These are phyloP conservation scores for Perkinsus marinus DNA, from an alignment of 169 alveolate genomes.

Conservation along the genomic window DNA sequence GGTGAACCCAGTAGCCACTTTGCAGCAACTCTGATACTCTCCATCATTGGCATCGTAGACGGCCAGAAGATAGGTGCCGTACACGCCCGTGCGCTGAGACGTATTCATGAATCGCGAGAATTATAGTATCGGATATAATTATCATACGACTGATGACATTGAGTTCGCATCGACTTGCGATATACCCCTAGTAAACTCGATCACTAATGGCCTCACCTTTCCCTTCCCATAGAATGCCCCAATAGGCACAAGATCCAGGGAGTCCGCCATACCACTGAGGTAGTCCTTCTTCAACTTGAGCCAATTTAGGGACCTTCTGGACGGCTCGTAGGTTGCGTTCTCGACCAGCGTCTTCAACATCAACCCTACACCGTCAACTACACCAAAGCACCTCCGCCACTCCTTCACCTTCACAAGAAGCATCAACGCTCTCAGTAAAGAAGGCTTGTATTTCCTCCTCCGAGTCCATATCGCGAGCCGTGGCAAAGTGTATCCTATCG, in stretches of 20 bases:
- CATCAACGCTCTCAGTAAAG: conserved; percentile 54
- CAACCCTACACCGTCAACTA: conserved; percentile 88
- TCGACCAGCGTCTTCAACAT: conserved; percentile 90
- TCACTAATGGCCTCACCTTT: no score
- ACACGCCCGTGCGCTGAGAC: conserved; percentile 79
- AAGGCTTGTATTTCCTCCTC: conserved; percentile 58
- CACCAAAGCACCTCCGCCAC: conserved; percentile 38
- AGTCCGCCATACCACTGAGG: conserved; percentile 81
- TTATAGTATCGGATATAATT: no score
- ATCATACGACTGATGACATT: no score
- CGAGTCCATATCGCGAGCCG: conserved; percentile 46
- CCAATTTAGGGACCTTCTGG: conserved; percentile 95
- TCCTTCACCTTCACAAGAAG: conserved; percentile 49
- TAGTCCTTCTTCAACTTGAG: conserved; percentile 95
- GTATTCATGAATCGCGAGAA: no score
- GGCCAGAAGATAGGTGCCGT: conserved; percentile 90
- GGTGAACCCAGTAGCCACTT: conserved; percentile 92
- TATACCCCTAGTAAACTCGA: no score
- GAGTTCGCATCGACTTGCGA: no score
- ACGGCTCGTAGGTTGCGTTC: conserved; percentile 93
- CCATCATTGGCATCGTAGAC: conserved; percentile 85
- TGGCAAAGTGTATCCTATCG: conserved; percentile 42
- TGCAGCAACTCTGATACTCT: conserved; percentile 82
- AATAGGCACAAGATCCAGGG: conserved; percentile 94
- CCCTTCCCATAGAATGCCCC: conserved; percentile 87